Conservation (phyloP, 371 early-diverging fungal species). For the Mortierella sp. region DNA sequence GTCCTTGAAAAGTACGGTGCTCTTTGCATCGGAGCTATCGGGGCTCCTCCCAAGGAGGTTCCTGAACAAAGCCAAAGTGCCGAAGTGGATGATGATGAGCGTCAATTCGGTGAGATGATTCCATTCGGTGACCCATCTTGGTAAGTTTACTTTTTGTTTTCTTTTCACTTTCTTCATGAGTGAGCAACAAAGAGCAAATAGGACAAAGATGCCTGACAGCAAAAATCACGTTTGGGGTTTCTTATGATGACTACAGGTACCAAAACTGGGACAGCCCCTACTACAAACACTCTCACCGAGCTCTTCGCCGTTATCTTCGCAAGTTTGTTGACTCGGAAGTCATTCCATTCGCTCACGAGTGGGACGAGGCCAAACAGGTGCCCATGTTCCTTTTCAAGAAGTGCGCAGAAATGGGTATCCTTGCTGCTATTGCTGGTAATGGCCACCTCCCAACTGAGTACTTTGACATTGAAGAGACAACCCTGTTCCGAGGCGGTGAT, state of each 20-base stretch:
- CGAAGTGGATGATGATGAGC: not conserved
- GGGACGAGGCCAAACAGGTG: slow-evolving; percentile 72
- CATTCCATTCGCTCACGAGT: slow-evolving; percentile 71
- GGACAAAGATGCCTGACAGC: slow-evolving; percentile 13
- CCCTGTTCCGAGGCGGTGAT: slow-evolving; percentile 11
- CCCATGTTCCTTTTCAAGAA: slow-evolving; percentile 65
- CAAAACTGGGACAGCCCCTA: slow-evolving; percentile 62
- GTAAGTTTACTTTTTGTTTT: not conserved
- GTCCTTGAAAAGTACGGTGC: slow-evolving; percentile 63
- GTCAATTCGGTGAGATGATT: slow-evolving; percentile 58
- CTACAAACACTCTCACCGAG: slow-evolving; percentile 69
- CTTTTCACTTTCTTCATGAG: too few relatives aligned
- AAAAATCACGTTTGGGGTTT: not conserved
- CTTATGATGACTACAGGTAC: slow-evolving; percentile 72
- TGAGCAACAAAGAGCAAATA: too few relatives aligned
- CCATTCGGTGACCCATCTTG: slow-evolving; percentile 71
- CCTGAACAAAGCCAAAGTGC: slow-evolving; percentile 19
- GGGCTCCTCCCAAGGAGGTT: slow-evolving; percentile 29
- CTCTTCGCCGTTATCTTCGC: slow-evolving; percentile 60
- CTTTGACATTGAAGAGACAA: not conserved
- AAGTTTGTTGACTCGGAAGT: slow-evolving; percentile 70
- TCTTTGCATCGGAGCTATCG: slow-evolving; percentile 63
- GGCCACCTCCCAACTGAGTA: slow-evolving; percentile 29
- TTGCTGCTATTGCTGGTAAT: slow-evolving; percentile 58
- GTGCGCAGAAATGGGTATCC: slow-evolving; percentile 68